A percentile compares a stretch with the other conserved stretches of the same genome.
Conservation (phyloP, 352 stramenopile species). For the Thraustotheca clavata region DNA sequence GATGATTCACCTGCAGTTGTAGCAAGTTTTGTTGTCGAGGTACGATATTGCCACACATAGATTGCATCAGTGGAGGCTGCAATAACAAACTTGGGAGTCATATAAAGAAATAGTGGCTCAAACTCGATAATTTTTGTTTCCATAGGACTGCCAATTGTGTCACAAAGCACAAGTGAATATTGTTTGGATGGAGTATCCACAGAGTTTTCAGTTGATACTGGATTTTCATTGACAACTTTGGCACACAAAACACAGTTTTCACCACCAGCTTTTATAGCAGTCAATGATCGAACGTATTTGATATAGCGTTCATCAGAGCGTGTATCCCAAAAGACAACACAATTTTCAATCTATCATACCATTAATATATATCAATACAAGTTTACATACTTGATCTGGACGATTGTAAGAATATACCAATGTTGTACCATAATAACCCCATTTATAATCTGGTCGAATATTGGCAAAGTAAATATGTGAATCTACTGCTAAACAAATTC, state of each 20-base stretch:
- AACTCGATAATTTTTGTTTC: conserved; percentile 83
- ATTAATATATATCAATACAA: conserved; percentile 15
- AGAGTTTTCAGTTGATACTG: conserved; percentile 21
- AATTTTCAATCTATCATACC: conserved; percentile 44
- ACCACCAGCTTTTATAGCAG: conserved; percentile 68
- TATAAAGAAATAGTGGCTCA: conserved; percentile 71
- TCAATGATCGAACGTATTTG: conserved; percentile 78
- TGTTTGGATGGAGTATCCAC: conserved; percentile 37
- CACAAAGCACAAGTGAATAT: conserved; percentile 81
- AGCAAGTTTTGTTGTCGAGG: conserved; percentile 65
- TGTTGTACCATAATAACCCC: conserved; percentile 84
- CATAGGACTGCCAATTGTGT: conserved; percentile 74
- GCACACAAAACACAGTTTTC: conserved; percentile 83
- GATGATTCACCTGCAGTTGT: conserved; percentile 27
- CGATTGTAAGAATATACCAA: conserved; percentile 89
- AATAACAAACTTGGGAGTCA: conserved; percentile 83
- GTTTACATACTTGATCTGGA: conserved; percentile 49
- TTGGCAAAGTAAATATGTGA: conserved; percentile 95
- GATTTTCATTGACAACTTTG: conserved; percentile 73
- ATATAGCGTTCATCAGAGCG: conserved; percentile 77
- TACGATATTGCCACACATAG: conserved; percentile 92
- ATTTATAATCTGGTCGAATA: conserved; percentile 89
- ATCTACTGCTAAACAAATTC: conserved; percentile 90
- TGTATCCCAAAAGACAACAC: conserved; percentile 89
- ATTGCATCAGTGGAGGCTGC: conserved; percentile 72